phyloP scores from a whole-genome alignment of 2,329 filamentous ascomycete genomes.

The Ceratocystis variospora region DNA sequence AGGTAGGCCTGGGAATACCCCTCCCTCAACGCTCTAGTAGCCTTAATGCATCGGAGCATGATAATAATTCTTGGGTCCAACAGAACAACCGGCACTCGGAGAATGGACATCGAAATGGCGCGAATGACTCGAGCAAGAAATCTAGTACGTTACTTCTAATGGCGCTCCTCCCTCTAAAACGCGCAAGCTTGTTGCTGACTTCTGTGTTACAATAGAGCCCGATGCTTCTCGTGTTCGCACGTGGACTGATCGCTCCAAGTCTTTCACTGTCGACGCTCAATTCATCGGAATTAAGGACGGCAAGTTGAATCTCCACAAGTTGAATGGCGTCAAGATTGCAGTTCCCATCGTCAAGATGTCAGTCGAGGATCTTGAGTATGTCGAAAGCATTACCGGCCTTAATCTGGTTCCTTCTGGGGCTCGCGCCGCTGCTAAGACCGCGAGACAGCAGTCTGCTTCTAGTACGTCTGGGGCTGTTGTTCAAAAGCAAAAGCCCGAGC shows the following conservation, averaged over 20 bases:
- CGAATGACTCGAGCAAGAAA: constrained; percentile 39
- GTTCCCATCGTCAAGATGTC: constrained; percentile 95
- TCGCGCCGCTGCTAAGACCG: constrained; percentile 33
- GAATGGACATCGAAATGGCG: constrained; percentile 27
- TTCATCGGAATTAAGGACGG: constrained; percentile 89
- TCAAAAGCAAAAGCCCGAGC: constrained; percentile 50
- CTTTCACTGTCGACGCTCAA: constrained; percentile 94
- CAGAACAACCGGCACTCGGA: constrained; percentile 43
- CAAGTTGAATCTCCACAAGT: constrained; percentile 94
- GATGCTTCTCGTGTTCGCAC: constrained; percentile 70
- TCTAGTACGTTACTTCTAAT: constrained; percentile 43
- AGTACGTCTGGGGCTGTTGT: constrained; percentile 46
- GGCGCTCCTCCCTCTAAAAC: background rate
- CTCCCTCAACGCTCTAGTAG: constrained; percentile 70
- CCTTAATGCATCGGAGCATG: constrained; percentile 51
- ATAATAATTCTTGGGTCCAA: constrained; percentile 49
- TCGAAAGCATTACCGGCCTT: constrained; percentile 48
- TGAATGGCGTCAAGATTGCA: constrained; percentile 96
- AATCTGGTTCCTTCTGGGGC: constrained; percentile 17
- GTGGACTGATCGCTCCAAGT: constrained; percentile 90
- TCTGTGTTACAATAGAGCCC: constrained; percentile 45
- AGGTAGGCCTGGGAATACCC: constrained; percentile 63
- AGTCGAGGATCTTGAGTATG: constrained; percentile 83
- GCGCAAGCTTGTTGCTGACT: background rate
- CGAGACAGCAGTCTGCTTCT: constrained; percentile 27